phyloP scores from a whole-genome alignment of 345 rosid genomes.

The Passiflora organensis region DNA sequence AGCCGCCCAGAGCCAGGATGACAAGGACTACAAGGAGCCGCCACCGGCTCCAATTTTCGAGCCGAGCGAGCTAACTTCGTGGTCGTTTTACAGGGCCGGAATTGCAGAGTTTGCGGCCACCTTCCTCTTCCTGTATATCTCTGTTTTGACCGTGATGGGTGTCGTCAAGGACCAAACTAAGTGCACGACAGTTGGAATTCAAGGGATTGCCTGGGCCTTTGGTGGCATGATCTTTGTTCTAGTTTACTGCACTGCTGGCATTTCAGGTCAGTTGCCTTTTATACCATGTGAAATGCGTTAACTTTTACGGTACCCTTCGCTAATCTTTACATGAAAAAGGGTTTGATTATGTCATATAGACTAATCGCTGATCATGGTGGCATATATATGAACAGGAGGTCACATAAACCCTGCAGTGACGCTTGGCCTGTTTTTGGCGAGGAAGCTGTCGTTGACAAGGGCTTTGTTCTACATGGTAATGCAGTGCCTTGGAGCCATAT shows the following conservation, averaged over 20 bases:
- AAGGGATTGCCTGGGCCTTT: neutral
- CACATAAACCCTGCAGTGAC: neutral
- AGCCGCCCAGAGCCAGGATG: constrained; percentile 20
- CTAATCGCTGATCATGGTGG: neutral
- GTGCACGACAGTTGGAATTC: neutral
- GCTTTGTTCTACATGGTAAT: neutral
- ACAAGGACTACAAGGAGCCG: neutral
- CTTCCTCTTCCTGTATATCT: neutral
- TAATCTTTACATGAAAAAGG: neutral
- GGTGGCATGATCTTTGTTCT: neutral
- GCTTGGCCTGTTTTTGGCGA: neutral
- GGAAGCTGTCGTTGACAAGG: neutral
- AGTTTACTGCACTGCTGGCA: neutral
- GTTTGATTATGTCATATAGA: neutral
- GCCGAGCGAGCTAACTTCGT: neutral
- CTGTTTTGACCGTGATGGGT: neutral
- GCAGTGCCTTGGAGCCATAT: neutral
- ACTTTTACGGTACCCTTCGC: no score
- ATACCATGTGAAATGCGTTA: no score
- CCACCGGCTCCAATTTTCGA: neutral
- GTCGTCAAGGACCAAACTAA: neutral
- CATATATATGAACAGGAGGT: neutral
- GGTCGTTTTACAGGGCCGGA: neutral
- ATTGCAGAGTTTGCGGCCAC: neutral
- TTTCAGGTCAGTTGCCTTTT: neutral